Conservation (phyloP, 257 asterid species). For the Leptodermis oblonga region DNA sequence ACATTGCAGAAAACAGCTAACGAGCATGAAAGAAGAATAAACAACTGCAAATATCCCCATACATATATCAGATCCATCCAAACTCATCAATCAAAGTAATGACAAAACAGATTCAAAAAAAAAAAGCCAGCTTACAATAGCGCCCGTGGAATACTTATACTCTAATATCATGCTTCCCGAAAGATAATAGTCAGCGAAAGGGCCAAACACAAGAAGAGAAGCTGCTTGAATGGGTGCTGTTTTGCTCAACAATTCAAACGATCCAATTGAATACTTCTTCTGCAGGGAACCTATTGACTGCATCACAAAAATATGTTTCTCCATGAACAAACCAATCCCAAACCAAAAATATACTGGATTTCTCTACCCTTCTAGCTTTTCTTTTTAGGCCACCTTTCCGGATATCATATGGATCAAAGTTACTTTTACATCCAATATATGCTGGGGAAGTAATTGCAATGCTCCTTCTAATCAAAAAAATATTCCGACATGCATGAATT, state of each 20-base stretch:
- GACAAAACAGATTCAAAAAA: neutral
- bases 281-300: conserved; percentile 99
- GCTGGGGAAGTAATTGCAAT: neutral
- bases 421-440: neutral
- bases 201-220: conserved; percentile 89
- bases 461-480: neutral
- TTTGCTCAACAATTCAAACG: conserved; percentile 87
- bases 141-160: conserved; percentile 55
- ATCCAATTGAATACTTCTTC: conserved; percentile 91
- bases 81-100: neutral
- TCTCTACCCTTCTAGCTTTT: too few species aligned
- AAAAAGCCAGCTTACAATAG: conserved; percentile 50
- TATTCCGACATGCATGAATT: too few species aligned
- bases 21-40: conserved; percentile 72
- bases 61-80: conserved; percentile 19
- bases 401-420: neutral
- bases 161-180: conserved; percentile 53
- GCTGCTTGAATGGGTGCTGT: conserved; percentile 97
- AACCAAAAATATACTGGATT: neutral
- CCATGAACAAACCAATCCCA: neutral
- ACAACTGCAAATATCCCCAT: conserved; percentile 54
- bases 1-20: conserved; percentile 97
- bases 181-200: conserved; percentile 74
- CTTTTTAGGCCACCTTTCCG: neutral
- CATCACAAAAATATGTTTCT: conserved; percentile 21